phyloP scores from a whole-genome alignment of 768 basidiomycete genomes.

The Russula vinacea region DNA sequence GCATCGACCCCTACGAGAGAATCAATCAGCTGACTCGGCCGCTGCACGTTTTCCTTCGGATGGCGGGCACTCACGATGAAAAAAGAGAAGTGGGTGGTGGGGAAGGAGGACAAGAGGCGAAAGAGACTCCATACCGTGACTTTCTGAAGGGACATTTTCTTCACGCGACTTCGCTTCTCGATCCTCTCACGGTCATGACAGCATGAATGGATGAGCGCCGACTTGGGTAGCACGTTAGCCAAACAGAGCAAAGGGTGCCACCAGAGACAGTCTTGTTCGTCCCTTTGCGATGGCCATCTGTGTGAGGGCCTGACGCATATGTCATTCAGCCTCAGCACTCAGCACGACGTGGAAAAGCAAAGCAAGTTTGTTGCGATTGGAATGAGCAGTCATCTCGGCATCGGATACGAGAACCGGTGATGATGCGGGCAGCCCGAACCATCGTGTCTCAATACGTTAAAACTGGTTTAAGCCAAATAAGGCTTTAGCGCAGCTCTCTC shows the following conservation, averaged over 20 bases:
- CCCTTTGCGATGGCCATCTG: neutral
- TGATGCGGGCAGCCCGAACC: neutral
- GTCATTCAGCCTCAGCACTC: neutral
- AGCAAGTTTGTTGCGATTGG: neutral
- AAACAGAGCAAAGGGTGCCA: neutral
- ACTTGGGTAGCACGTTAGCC: neutral
- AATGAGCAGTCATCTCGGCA: neutral
- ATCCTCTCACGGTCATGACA: conserved; percentile 27
- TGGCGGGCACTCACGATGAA: conserved; percentile 11
- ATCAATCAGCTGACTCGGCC: neutral
- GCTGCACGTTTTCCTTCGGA: too few species aligned
- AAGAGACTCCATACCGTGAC: neutral
- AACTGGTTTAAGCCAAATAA: neutral
- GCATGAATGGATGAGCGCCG: conserved; percentile 12
- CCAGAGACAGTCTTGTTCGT: too few species aligned
- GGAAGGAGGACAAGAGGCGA: conserved; percentile 3
- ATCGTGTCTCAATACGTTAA: neutral
- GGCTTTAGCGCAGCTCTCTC: neutral
- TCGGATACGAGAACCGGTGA: neutral
- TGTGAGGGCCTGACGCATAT: too few species aligned
- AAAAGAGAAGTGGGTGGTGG: neutral
- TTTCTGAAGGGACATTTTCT: neutral
- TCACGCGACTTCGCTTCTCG: conserved; percentile 8
- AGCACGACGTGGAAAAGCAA: neutral
- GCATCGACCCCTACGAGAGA: conserved; percentile 50